Conservation (phyloP, 208 protist genomes). For the Wallacemonas collosoma region DNA sequence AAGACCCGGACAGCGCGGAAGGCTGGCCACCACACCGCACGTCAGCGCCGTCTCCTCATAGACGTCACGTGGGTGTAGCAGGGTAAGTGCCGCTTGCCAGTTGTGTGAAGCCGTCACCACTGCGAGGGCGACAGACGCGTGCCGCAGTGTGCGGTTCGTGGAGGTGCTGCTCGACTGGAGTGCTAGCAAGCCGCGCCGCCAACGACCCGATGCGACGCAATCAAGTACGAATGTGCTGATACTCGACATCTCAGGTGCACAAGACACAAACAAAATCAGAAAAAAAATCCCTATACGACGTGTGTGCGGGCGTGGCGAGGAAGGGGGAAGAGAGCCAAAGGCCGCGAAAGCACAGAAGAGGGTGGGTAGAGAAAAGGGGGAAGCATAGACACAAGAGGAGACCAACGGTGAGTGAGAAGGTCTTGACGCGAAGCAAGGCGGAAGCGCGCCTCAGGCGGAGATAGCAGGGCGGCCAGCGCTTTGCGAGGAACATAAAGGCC, state of each 20-base stretch:
- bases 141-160: slow-evolving; percentile 24
- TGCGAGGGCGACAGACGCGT: slow-evolving; percentile 49
- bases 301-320: too few relatives aligned
- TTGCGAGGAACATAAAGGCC: too few relatives aligned
- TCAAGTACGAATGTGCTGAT: slow-evolving; percentile 66
- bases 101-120: slow-evolving; percentile 44
- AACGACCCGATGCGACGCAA: slow-evolving; percentile 59
- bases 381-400: neutral
- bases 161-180: slow-evolving; percentile 37
- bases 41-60: slow-evolving; percentile 20
- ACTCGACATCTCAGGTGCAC: slow-evolving; percentile 43
- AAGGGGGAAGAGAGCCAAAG: neutral
- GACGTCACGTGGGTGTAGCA: slow-evolving; percentile 34
- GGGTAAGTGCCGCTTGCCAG: slow-evolving; percentile 38
- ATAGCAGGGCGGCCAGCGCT: too few relatives aligned
- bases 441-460: too few relatives aligned
- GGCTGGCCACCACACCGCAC: slow-evolving; percentile 25
- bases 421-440: too few relatives aligned
- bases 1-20: slow-evolving; percentile 28
- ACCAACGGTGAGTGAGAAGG: too few relatives aligned
- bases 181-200: slow-evolving; percentile 69
- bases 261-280: slow-evolving; percentile 13
- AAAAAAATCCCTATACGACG: neutral
- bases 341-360: neutral
- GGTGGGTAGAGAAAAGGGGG: slow-evolving; percentile 2